These are phyloP conservation scores for Eutypella sp. DNA, from an alignment of 2,329 filamentous ascomycete genomes.

Conservation along the genomic window DNA sequence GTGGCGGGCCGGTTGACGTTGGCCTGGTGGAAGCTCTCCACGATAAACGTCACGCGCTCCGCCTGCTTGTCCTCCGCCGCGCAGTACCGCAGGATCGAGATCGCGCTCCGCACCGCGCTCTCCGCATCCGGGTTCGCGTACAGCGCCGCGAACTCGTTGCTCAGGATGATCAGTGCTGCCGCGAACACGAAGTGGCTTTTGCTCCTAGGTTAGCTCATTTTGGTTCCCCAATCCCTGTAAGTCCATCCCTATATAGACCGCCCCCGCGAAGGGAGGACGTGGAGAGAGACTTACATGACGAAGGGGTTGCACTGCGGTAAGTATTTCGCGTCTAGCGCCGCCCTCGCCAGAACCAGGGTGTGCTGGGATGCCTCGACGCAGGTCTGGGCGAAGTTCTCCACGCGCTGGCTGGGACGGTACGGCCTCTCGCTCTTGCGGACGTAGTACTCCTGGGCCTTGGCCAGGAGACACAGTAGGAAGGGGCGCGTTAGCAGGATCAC, in stretches of 20 bases:
- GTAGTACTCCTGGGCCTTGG: slow-evolving; percentile 30
- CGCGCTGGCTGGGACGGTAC: slow-evolving; percentile 27
- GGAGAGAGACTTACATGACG: slow-evolving; percentile 41
- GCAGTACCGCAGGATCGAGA: slow-evolving; percentile 46
- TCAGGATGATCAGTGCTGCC: slow-evolving; percentile 48
- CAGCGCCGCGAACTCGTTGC: slow-evolving; percentile 51
- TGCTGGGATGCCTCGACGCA: slow-evolving; percentile 48
- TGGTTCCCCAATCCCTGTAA: slow-evolving; percentile 3
- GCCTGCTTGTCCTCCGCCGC: slow-evolving; percentile 45
- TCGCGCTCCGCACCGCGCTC: slow-evolving; percentile 35
- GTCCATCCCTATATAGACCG: too few relatives aligned
- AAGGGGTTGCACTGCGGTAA: slow-evolving; percentile 51
- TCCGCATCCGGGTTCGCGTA: slow-evolving; percentile 39
- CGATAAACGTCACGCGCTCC: slow-evolving; percentile 42
- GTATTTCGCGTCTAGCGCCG: slow-evolving; percentile 38
- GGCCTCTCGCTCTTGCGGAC: slow-evolving; percentile 22
- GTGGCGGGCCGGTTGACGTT: slow-evolving; percentile 26
- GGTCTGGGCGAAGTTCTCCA: slow-evolving; percentile 44
- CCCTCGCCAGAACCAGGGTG: slow-evolving; percentile 43
- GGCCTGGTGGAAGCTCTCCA: slow-evolving; percentile 42
- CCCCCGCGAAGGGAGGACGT: slow-evolving; percentile 2
- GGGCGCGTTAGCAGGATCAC: slow-evolving; percentile 60
- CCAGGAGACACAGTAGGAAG: slow-evolving; percentile 57
- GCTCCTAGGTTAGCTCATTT: too few relatives aligned
- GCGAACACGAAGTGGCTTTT: slow-evolving; percentile 52